These are phyloP conservation scores for Conticribra weissflogii DNA, from an alignment of 108 stramenopile genomes.

Conservation along the genomic window DNA sequence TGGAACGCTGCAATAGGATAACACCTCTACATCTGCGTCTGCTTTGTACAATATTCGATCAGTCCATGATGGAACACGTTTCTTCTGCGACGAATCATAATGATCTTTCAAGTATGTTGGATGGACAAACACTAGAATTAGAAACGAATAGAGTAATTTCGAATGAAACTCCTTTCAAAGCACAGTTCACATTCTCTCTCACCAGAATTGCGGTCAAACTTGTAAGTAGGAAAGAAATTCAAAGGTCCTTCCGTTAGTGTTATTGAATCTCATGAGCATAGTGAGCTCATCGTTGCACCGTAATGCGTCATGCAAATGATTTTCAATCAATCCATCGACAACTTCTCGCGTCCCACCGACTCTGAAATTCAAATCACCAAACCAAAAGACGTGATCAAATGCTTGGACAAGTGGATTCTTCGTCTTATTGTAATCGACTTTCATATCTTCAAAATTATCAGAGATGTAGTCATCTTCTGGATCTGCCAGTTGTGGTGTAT, in stretches of 20 bases:
- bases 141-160: constrained; percentile 2
- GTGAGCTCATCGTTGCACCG: constrained; percentile 71
- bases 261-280: constrained; percentile 42
- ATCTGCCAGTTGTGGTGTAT: constrained; percentile 42
- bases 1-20: constrained; percentile 63
- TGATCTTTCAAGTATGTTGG: constrained; percentile 22
- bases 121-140: too few species aligned
- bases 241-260: constrained; percentile 81
- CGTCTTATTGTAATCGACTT: constrained; percentile 62
- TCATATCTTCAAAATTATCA: constrained; percentile 68
- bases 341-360: constrained; percentile 73
- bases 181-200: neutral
- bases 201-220: constrained; percentile 83
- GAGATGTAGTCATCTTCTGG: too few species aligned
- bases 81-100: constrained; percentile 53
- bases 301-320: constrained; percentile 63
- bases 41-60: constrained; percentile 92
- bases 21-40: constrained; percentile 74
- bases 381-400: constrained; percentile 91
- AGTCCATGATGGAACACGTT: constrained; percentile 98
- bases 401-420: constrained; percentile 54
- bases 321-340: constrained; percentile 54
- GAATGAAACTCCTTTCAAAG: neutral
- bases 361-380: constrained; percentile 97
- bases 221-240: constrained; percentile 95